Percentiles rank a stretch among this genome's conserved stretches.
phyloP scores from a whole-genome alignment of 2,329 filamentous ascomycete genomes.

The Plenodomus tracheiphilus region DNA sequence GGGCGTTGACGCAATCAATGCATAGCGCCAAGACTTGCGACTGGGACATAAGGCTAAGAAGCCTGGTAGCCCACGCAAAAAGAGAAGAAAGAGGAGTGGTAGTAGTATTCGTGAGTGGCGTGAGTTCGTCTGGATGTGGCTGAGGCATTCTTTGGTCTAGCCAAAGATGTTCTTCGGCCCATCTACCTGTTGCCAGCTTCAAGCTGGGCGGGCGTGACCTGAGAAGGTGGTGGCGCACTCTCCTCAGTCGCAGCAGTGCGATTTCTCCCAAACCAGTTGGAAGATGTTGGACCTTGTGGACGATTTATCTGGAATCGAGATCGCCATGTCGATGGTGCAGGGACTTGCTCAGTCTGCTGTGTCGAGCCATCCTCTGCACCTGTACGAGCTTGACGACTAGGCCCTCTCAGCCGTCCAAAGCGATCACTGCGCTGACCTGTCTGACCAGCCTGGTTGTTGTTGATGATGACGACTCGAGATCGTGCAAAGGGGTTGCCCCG shows the following conservation, averaged over 20 bases:
- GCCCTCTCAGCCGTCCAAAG: conserved; percentile 29
- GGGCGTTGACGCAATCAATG: too few relatives aligned
- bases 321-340: conserved; percentile 25
- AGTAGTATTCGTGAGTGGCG: too few relatives aligned
- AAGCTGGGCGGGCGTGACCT: conserved; percentile 38
- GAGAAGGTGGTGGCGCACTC: conserved; percentile 18
- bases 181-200: conserved; percentile 40
- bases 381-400: conserved; percentile 27
- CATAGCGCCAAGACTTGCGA: too few relatives aligned
- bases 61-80: too few relatives aligned
- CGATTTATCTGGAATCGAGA: conserved; percentile 21
- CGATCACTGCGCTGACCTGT: conserved; percentile 17
- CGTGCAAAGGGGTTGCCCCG: conserved; percentile 39
- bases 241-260: conserved; percentile 17
- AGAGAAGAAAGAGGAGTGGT: too few relatives aligned
- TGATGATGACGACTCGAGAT: conserved; percentile 36
- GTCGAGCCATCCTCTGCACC: conserved; percentile 6
- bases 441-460: conserved; percentile 8
- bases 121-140: too few relatives aligned
- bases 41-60: too few relatives aligned
- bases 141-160: too few relatives aligned
- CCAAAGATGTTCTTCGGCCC: background rate
- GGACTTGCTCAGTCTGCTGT: conserved; percentile 12
- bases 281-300: conserved; percentile 21
- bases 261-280: conserved; percentile 35